Evolutionary conservation across 257 asterid genomes (phyloP), one percentile per base, ranked within the genome.

Genomic region (Eustoma russellianum): DNA sequence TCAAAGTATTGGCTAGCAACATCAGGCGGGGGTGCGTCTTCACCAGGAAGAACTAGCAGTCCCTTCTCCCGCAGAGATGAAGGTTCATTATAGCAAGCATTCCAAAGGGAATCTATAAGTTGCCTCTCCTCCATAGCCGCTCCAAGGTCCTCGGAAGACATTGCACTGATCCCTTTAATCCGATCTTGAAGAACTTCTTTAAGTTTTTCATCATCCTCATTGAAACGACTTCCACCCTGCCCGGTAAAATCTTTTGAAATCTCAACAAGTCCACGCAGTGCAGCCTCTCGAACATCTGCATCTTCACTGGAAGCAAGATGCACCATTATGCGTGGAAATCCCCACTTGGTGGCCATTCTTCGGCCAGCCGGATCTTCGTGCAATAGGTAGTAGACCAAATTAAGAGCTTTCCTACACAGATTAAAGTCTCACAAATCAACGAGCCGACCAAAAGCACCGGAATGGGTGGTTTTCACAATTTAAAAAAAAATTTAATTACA

Each of bases 31-130:
- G 72, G 89, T 18, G 63, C 88, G 63, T 92, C 95, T 51, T 91
- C 98, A 4, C 94, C 98, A 0, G 83, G 88, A 58, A 80, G 79
- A 60, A 67, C 65, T 41, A 88, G 79, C 35, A 85, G 82, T 15
- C 97, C 98, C 38, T 76, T 76, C 62, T 77, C 85, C 8, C 72
- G 74, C 54, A 92, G 95, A 24, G 98, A 67, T 45, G 93, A 82
- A 7, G 95, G 91, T 50, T 81, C 97, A 5, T 72, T 67, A 17
- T 70, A 79, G 34, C 70, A 71, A 14, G 73, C 67, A 43, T 59
- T 77, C 97, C 98, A 92, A 17, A 92, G 90, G 5, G 95, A 64
- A 49, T 88, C 98, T 16, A 85, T 85, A 6, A 92, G 93, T 24
- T 67, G 85, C 61, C 88, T 77, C 59, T 92, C 95, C 62, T 92